phyloP scores from a whole-genome alignment of 2,329 filamentous ascomycete genomes.

The Trichoderma brevicompactum region DNA sequence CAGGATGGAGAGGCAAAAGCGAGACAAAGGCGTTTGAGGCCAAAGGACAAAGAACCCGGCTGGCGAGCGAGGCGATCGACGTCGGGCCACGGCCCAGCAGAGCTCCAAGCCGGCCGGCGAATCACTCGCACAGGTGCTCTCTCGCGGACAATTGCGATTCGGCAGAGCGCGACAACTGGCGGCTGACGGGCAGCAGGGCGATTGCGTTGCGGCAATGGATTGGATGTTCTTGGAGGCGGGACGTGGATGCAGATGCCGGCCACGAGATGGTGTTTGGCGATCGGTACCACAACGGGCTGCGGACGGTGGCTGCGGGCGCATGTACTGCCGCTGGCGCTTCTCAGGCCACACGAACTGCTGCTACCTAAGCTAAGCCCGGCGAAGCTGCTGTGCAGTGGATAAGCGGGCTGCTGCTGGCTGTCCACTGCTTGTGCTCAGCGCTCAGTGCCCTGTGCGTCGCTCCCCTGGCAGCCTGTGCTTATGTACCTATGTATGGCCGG shows the following conservation, averaged over 20 bases:
- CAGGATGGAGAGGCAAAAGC: neutral
- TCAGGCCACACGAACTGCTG: constrained; percentile 18
- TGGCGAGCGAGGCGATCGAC: neutral
- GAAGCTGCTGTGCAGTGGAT: too few species aligned
- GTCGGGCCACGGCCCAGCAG: constrained; percentile 5
- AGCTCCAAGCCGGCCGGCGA: constrained; percentile 11
- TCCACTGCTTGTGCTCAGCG: too few species aligned
- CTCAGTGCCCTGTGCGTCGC: neutral
- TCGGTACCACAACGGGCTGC: constrained; percentile 20
- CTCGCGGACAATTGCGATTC: constrained; percentile 22
- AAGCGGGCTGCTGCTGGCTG: neutral
- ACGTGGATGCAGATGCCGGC: constrained; percentile 29
- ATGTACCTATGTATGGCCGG: neutral
- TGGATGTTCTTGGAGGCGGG: constrained; percentile 24
- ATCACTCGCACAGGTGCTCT: neutral
- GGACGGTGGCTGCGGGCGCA: constrained; percentile 14
- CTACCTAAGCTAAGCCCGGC: neutral
- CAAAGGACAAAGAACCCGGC: neutral
- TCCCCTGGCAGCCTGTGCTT: neutral
- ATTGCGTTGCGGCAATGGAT: constrained; percentile 24
- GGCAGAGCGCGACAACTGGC: constrained; percentile 25
- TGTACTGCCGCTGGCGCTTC: constrained; percentile 3
- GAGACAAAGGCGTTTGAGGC: constrained; percentile 9
- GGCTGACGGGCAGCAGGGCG: constrained; percentile 14
- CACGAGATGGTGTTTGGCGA: constrained; percentile 29